Evolutionary conservation across 139 green algal genomes (phyloP), one percentile per base, ranked within the genome.

Genomic region (Haematococcus sp.): DNA sequence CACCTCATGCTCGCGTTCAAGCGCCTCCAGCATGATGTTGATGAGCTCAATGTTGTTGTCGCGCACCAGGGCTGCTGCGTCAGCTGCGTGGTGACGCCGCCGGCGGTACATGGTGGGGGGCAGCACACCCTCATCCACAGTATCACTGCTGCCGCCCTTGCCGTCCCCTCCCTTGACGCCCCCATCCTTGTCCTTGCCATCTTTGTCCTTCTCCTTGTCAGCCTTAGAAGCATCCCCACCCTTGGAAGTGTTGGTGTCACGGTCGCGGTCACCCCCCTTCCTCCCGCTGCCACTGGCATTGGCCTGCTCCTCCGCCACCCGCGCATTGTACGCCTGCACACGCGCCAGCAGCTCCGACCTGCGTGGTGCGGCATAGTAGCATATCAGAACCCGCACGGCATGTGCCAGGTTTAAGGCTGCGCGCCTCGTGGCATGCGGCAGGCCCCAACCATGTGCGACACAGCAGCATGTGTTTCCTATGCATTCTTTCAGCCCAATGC

Each of bases 1-100:
- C 72, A 81, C 86, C 51, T 94, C 86, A 76, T 96, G 91, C 83
- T 96, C 91, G 43, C 84, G 72, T 63, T 92, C 86, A 28, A 95
- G 74, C 4, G 83, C 83, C 73, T 90, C 78, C 61, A 96, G 68
- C 54, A 95, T 85, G n/a, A 81, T 76, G 35, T 76, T 87, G 63
- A 93, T 85, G 33, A 94, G 78, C 72, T 94, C 91, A 2, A 94
- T 76, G 65, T 94, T 92, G 54, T 74, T 76, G 66, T 93, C 90
- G 20, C 89, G 72, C 64, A 35, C 4, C 25, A 34, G 15, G 25
- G 16, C 60, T 15, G 23, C 31, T 16, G 43, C 27, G 25, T 66
- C 55, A 17, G 70, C 27, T 1, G 72, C 31, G 28, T 60, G 72
- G 30, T 52, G 61, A 23, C 59, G 22, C 5, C 55, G 33, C 17